Base-by-base conservation (phyloP, 1,284 basidiomycete genomes). In the Puccinia coronata region DNA sequence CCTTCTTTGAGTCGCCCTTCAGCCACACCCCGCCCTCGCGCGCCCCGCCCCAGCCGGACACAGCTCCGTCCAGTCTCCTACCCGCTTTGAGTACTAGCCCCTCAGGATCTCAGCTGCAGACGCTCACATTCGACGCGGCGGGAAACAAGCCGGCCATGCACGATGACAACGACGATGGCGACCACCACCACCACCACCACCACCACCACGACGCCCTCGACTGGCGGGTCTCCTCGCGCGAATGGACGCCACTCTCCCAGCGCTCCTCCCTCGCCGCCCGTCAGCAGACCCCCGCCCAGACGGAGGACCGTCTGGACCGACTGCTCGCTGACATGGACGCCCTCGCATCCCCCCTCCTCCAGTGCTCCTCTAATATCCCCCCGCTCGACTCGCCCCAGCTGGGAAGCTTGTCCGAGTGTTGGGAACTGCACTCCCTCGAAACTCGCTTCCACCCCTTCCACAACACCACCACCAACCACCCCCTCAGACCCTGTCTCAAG, bases 1-100 rank as follows among this genome's bases (percentile, higher is more conserved):
- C 53, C 31, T 75, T 75, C 73, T 75, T 75, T 43, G 25, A 34
- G 25, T 75, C 73, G 36, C 73, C 73, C 53, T 75, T 75, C 39
- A n/a, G n/a, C n/a, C n/a, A n/a, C n/a, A n/a, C n/a, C n/a, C n/a
- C n/a, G n/a, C n/a, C n/a, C n/a, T n/a, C n/a, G n/a, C n/a, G n/a
- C n/a, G n/a, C n/a, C n/a, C n/a, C n/a, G n/a, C n/a, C n/a, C n/a
- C n/a, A n/a, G n/a, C n/a, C n/a, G n/a, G n/a, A n/a, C n/a, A n/a
- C n/a, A n/a, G n/a, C n/a, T n/a, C n/a, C n/a, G n/a, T n/a, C n/a
- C n/a, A n/a, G n/a, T n/a, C n/a, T n/a, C n/a, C n/a, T n/a, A n/a
- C n/a, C n/a, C n/a, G n/a, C n/a, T n/a, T n/a, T n/a, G n/a, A n/a
- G n/a, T n/a, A n/a, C n/a, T n/a, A n/a, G n/a, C n/a, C n/a, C n/a